These are phyloP conservation scores for Septoria petroselini DNA, from an alignment of 2,329 filamentous ascomycete species.

Conservation along the genomic window DNA sequence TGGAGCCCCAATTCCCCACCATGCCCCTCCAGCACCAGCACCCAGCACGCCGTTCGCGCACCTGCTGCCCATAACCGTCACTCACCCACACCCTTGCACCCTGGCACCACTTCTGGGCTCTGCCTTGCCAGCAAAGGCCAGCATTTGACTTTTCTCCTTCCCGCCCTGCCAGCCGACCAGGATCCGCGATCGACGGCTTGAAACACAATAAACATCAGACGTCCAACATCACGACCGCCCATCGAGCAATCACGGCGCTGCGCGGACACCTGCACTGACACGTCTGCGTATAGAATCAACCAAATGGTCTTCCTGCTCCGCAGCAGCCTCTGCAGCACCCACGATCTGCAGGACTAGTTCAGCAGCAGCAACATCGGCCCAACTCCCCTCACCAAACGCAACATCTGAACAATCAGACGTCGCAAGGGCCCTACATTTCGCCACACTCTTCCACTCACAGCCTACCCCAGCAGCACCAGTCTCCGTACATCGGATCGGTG, in stretches of 20 bases:
- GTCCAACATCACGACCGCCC: constrained; percentile 15
- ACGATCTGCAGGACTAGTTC: constrained; percentile 69
- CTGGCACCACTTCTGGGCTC: constrained; percentile 11
- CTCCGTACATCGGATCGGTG: constrained; percentile 65
- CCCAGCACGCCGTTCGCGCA: constrained; percentile 3
- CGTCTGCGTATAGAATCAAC: constrained; percentile 30
- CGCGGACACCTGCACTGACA: constrained; percentile 24
- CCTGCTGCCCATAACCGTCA: constrained; percentile 10
- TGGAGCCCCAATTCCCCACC: constrained; percentile 14
- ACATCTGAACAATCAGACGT: constrained; percentile 54
- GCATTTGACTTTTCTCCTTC: constrained; percentile 8
- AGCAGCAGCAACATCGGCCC: constrained; percentile 63
- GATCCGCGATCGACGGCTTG: constrained; percentile 22
- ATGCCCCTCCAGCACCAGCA: constrained; percentile 15
- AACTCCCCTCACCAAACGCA: constrained; percentile 61
- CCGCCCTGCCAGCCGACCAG: constrained; percentile 15
- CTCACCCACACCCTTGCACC: constrained; percentile 15
- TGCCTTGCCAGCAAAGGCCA: constrained; percentile 14
- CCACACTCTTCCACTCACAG: constrained; percentile 62
- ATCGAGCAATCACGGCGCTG: constrained; percentile 18
- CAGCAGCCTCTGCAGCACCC: constrained; percentile 65
- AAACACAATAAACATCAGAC: constrained; percentile 23
- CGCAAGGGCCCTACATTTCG: constrained; percentile 62
- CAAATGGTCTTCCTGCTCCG: constrained; percentile 57
- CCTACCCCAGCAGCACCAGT: constrained; percentile 50